These are phyloP conservation scores for Pseudogymnoascus verrucosus DNA, from an alignment of 2,329 filamentous ascomycete genomes.

Conservation along the genomic window DNA sequence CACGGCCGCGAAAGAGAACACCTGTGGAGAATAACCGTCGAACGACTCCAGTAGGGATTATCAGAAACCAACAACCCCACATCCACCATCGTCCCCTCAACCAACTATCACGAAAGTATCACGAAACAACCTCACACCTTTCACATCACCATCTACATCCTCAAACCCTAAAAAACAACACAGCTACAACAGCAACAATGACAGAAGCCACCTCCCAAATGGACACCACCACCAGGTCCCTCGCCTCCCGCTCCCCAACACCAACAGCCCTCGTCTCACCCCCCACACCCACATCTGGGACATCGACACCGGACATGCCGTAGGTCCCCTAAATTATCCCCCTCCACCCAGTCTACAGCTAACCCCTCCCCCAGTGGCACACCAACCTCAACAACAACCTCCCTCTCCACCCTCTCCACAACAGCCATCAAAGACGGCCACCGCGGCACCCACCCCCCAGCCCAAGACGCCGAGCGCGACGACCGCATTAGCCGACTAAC, in stretches of 20 bases:
- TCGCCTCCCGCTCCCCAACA: slow-evolving; percentile 77
- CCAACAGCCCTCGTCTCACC: slow-evolving; percentile 5
- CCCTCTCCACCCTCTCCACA: slow-evolving; percentile 83
- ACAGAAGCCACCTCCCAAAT: slow-evolving; percentile 52
- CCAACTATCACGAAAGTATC: not conserved
- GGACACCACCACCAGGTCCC: slow-evolving; percentile 64
- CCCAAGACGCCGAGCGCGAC: slow-evolving; percentile 82
- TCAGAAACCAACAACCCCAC: not conserved
- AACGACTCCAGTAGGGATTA: not conserved
- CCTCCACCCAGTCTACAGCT: slow-evolving; percentile 13
- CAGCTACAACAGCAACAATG: not conserved
- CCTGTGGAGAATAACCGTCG: not conserved
- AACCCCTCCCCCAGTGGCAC: slow-evolving; percentile 58
- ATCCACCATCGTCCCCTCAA: not conserved
- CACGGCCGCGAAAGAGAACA: not conserved
- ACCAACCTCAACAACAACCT: slow-evolving; percentile 85
- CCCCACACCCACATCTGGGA: not conserved
- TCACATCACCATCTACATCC: not conserved
- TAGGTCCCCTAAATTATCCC: slow-evolving; percentile 40
- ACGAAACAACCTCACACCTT: not conserved
- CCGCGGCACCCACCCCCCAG: slow-evolving; percentile 62
- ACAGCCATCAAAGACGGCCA: slow-evolving; percentile 96
- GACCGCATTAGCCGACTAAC: slow-evolving; percentile 92
- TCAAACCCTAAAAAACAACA: not conserved
- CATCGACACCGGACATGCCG: slow-evolving; percentile 60